These are phyloP conservation scores for Tetramitus jugosus DNA, from an alignment of 208 protist species.

Conservation along the genomic window DNA sequence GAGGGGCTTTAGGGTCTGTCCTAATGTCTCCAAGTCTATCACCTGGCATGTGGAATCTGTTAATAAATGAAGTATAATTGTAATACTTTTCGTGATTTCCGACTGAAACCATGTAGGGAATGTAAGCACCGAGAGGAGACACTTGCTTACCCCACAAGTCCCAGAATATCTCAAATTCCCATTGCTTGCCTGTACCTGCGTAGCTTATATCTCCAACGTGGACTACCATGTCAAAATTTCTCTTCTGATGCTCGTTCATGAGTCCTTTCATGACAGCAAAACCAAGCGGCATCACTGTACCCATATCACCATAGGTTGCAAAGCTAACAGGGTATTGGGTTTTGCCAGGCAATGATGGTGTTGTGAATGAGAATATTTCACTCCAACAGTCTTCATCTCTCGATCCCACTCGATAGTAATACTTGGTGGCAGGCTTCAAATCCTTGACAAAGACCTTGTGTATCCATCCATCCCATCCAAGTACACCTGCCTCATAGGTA, in stretches of 20 bases:
- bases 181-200: background rate
- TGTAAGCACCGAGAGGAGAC: constrained; percentile 22
- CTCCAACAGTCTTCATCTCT: too few species aligned
- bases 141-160: constrained; percentile 26
- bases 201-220: constrained; percentile 9
- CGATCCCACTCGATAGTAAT: too few species aligned
- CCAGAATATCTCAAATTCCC: constrained; percentile 16
- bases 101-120: constrained; percentile 34
- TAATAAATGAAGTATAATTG: background rate
- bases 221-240: too few species aligned
- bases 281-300: background rate
- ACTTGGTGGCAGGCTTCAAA: too few species aligned
- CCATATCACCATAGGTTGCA: constrained; percentile 6
- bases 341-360: background rate
- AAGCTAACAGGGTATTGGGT: background rate
- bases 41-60: background rate
- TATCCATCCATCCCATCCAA: too few species aligned
- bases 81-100: constrained; percentile 46
- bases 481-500: too few species aligned
- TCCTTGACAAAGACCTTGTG: too few species aligned
- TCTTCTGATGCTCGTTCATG: background rate
- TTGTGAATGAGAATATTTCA: too few species aligned
- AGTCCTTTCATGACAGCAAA: too few species aligned
- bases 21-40: too few species aligned
- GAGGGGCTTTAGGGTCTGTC: background rate